Conservation (phyloP, 108 stramenopile genomes). For the Asterionellopsis glacialis region DNA sequence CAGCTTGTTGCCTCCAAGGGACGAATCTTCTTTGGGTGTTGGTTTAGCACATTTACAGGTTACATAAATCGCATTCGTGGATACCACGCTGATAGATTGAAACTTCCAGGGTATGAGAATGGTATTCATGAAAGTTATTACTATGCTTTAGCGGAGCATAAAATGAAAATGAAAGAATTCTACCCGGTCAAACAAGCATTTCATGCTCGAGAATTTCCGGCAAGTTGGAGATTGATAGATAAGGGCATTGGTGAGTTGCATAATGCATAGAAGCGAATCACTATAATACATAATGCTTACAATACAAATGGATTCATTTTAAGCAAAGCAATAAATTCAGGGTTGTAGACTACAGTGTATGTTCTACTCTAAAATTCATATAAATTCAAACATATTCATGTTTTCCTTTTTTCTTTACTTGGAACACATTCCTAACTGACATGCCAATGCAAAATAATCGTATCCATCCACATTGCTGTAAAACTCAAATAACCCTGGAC, state of each 20-base stretch:
- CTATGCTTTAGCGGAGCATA: constrained; percentile 40
- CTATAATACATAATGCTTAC: too few relatives aligned
- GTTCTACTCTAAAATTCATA: too few relatives aligned
- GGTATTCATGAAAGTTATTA: constrained; percentile 63
- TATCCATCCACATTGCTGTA: too few relatives aligned
- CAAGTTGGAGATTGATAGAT: constrained; percentile 80
- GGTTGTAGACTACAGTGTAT: too few relatives aligned
- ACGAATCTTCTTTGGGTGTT: constrained; percentile 71
- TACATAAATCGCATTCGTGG: constrained; percentile 83
- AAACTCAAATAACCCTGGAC: too few relatives aligned
- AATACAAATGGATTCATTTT: too few relatives aligned
- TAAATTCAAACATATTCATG: too few relatives aligned
- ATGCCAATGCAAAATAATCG: too few relatives aligned
- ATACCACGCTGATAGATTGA: constrained; percentile 58
- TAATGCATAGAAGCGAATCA: neutral
- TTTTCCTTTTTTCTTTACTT: too few relatives aligned
- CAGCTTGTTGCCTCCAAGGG: constrained; percentile 76
- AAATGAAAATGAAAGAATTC: constrained; percentile 54
- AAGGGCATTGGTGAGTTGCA: constrained; percentile 21
- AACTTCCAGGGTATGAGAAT: constrained; percentile 50
- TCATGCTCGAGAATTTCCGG: constrained; percentile 82
- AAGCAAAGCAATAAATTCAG: too few relatives aligned
- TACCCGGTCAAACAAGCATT: constrained; percentile 64
- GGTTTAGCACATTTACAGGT: constrained; percentile 66
- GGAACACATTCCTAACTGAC: too few relatives aligned